These are phyloP conservation scores for Rhizopus sp. DNA, from an alignment of 371 early-diverging fungal genomes.

Conservation along the genomic window DNA sequence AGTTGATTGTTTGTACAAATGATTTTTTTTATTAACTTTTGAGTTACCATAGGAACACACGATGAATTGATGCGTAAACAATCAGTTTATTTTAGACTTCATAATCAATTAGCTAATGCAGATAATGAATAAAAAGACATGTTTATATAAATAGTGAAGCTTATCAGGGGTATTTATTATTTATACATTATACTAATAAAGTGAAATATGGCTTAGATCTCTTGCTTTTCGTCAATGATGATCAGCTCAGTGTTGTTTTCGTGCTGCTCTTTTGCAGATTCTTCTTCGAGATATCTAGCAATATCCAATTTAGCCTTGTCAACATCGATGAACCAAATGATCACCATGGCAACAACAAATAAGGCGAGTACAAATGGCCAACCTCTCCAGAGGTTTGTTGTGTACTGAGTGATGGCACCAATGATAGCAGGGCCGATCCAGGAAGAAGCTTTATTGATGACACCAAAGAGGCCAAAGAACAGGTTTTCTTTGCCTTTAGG, in stretches of 20 bases:
- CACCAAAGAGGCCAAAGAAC: slow-evolving; percentile 64
- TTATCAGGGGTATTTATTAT: background rate
- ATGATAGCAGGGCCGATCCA: slow-evolving; percentile 66
- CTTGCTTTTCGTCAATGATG: background rate
- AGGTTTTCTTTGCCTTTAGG: slow-evolving; percentile 62
- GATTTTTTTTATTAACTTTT: background rate
- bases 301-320: slow-evolving; percentile 55
- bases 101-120: slow-evolving; percentile 41
- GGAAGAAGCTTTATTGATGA: slow-evolving; percentile 61
- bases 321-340: slow-evolving; percentile 55
- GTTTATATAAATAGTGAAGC: background rate
- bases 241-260: background rate
- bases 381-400: slow-evolving; percentile 53
- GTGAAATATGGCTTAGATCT: background rate
- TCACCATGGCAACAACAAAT: slow-evolving; percentile 40
- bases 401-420: slow-evolving; percentile 55
- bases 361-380: slow-evolving; percentile 59
- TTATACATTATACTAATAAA: background rate
- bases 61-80: slow-evolving; percentile 52
- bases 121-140: slow-evolving; percentile 7
- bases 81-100: slow-evolving; percentile 54
- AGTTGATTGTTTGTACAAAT: background rate
- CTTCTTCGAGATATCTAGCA: slow-evolving; percentile 23
- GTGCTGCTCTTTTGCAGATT: slow-evolving; percentile 2
- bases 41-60: slow-evolving; percentile 45